phyloP scores from a whole-genome alignment of 768 basidiomycete genomes.

The Tulasnella sp. region DNA sequence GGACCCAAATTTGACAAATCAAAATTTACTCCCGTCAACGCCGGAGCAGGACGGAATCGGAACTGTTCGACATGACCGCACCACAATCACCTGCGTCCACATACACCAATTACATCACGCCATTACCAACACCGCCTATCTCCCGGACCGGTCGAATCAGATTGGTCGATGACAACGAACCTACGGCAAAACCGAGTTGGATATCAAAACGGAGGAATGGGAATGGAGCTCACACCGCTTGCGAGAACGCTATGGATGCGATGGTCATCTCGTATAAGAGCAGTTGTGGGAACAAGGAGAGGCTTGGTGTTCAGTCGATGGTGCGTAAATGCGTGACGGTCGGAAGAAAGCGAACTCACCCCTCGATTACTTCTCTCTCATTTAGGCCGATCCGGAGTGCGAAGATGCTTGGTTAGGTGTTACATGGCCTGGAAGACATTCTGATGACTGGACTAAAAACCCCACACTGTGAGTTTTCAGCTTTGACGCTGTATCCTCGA shows the following conservation, averaged over 20 bases:
- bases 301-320: neutral
- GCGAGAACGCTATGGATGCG: neutral
- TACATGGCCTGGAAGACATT: neutral
- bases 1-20: neutral
- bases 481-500: neutral
- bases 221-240: neutral
- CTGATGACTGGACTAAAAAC: neutral
- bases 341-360: neutral
- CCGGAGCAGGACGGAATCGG: neutral
- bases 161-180: neutral
- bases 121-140: neutral
- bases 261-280: neutral
- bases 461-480: neutral
- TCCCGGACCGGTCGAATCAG: neutral
- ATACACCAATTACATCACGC: neutral
- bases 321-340: neutral
- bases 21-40: neutral
- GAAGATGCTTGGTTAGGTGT: neutral
- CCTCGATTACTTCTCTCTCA: neutral
- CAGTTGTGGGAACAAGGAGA: neutral
- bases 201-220: neutral
- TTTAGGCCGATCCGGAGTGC: neutral
- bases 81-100: neutral
- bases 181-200: neutral
- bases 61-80: neutral